Base-by-base conservation (phyloP, 371 early-diverging fungal genomes). In the Blakeslea trispora region DNA sequence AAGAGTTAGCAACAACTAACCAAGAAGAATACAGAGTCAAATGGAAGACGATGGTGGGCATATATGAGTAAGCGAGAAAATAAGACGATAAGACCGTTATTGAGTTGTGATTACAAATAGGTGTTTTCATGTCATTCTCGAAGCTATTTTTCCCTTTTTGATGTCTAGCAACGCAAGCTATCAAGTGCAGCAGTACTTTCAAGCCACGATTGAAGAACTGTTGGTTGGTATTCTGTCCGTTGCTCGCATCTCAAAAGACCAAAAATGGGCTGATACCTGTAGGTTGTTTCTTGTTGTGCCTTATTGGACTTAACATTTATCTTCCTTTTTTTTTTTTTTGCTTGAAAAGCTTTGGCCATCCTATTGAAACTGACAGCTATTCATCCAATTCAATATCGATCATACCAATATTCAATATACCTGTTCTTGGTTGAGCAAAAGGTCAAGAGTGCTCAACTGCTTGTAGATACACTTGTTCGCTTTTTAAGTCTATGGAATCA, bases 251-350 rank as follows among this genome's bases (percentile, higher is more conserved):
- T 53, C 51, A 24, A 40, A 56, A 13, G 13, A 49, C 41, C 45
- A 40, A 0, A 15, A 22, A 15, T 75, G 75, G 75, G 43, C 45
- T 19, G 53, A 63, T 10, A 62, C 57, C 39, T 60, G 74, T 74
- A 60, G 55, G 57, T 47, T 13, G 28, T 7, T 7, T 28, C 28
- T 28, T 28, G 28, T 28, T 5, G 5, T 7, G 28, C 7, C 3
- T 28, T 3, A 28, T 28, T 28, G 28, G 7, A 7, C 7, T 45
- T 5, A n/a, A 22, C 35, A 15, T 13, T 21, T 8, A 35, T 17
- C 14, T 31, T 21, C n/a, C 8, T 22, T 43, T 39, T 10, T 19
- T 35, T 46, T n/a, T n/a, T n/a, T n/a, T n/a, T n/a, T n/a, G n/a
- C n/a, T n/a, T n/a, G n/a, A n/a, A 28, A 28, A 57, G 55, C 45